A percentile compares a stretch with the other conserved stretches of the same genome.
These are phyloP conservation scores for Podaxis sp. DNA, from an alignment of 768 basidiomycete species.

Conservation along the genomic window DNA sequence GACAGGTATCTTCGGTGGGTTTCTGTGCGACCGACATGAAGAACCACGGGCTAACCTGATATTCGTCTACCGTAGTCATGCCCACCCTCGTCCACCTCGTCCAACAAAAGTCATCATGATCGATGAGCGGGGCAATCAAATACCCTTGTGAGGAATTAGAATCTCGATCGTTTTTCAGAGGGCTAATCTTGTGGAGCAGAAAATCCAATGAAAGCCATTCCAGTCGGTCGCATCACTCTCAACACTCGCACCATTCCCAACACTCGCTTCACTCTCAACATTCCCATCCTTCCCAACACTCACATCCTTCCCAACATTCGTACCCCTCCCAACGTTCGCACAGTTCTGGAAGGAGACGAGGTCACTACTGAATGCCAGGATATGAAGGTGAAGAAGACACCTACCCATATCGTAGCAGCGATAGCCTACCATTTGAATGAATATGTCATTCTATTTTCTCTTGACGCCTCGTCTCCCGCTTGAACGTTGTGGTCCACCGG, in stretches of 20 bases:
- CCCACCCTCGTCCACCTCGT: conserved; percentile 5
- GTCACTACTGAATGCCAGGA: conserved; percentile 1
- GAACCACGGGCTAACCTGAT: neutral
- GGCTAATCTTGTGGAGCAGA: neutral
- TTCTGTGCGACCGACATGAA: neutral
- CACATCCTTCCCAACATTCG: conserved; percentile 2
- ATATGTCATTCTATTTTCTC: conserved; percentile 12
- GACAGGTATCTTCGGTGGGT: conserved; percentile 7
- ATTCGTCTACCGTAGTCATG: neutral
- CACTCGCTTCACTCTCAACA: conserved; percentile 3
- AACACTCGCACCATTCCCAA: conserved; percentile 2
- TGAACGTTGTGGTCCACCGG: conserved; percentile 20
- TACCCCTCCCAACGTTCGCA: neutral
- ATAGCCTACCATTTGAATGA: neutral
- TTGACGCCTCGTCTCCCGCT: conserved; percentile 16
- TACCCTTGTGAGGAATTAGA: conserved; percentile 12
- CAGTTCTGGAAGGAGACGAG: neutral
- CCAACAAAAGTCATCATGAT: conserved; percentile 16
- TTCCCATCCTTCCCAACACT: neutral
- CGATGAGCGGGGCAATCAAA: conserved; percentile 16
- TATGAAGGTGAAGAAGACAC: no score
- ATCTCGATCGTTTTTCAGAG: neutral
- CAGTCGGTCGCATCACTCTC: conserved; percentile 7
- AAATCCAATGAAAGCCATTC: conserved; percentile 9
- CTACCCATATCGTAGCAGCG: neutral